Base-by-base conservation (phyloP, 371 early-diverging fungal genomes). In the Haplosporangium sp. region DNA sequence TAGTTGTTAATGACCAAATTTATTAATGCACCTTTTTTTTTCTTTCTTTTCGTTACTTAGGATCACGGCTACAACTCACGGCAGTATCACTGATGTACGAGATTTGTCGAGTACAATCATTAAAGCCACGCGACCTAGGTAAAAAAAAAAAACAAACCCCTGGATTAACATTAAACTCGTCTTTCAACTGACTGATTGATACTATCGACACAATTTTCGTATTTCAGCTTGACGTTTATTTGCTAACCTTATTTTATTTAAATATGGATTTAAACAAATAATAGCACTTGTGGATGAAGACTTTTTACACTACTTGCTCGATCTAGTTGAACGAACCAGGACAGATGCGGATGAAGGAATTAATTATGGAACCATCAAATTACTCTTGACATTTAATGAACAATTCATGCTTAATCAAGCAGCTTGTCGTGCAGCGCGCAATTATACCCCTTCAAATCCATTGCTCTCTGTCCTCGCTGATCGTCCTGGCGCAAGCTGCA, bases 271-370 rank as follows among this genome's bases (percentile, higher is more conserved):
- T 27, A 27, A 27, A 27, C 27, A 27, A 27, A 27, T 27, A 27
- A 27, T 63, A 87, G 88, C 82, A 6, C 68, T 83, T 55, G 77
- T 89, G 56, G 82, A 89, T 42, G 85, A 82, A 37, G 63, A 62
- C 39, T 82, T 91, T 38, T 59, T 94, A 27, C 84, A 86, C 44
- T 84, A 84, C 20, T 79, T 94, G 47, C 82, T 93, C 34, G 91
- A 93, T 77, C 79, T 91, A 20, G 90, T 96, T 4, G 95, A 94
- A 77, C 79, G 84, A 19, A 92, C 91, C 61, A 88, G 92, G 44
- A 83, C 86, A 7, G 91, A 92, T 57, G 87, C 85, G 9, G 90
- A 91, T 61, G 95, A 94, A 66, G 85, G 87, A 6, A 90, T 94
- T 67, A 94, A 94, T 70, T 91, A 93, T 84, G 87, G 90, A 9